phyloP scores from a whole-genome alignment of 352 stramenopile genomes.

The Lagenidium giganteum region DNA sequence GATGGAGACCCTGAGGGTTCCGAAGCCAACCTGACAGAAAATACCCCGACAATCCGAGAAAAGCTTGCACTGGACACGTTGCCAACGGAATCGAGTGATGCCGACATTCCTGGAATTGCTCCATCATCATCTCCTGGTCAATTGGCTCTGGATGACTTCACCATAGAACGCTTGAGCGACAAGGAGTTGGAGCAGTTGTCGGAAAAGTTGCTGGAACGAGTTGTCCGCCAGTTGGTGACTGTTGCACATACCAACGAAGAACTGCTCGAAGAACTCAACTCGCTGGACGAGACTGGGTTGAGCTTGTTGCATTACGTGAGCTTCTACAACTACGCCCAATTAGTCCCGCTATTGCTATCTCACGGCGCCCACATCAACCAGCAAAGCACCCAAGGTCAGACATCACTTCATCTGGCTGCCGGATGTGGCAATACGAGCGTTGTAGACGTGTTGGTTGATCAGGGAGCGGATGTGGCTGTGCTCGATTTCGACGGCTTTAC shows the following conservation, averaged over 20 bases:
- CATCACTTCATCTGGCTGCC: conserved; percentile 76
- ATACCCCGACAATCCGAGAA: too few relatives aligned
- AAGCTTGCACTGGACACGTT: too few relatives aligned
- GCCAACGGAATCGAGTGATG: too few relatives aligned
- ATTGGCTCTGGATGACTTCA: conserved; percentile 52
- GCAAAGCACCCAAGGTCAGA: conserved; percentile 77
- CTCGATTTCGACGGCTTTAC: conserved; percentile 74
- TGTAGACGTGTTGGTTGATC: conserved; percentile 56
- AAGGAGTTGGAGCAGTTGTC: conserved; percentile 73
- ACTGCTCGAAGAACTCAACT: conserved; percentile 83
- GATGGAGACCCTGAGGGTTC: too few relatives aligned
- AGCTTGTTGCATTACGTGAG: conserved; percentile 88
- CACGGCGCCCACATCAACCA: conserved; percentile 84
- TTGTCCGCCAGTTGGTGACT: conserved; percentile 77
- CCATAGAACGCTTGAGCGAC: conserved; percentile 75
- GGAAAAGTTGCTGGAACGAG: conserved; percentile 76
- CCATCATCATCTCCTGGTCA: neutral
- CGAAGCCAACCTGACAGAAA: too few relatives aligned
- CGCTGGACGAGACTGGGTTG: conserved; percentile 79
- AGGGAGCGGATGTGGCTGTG: conserved; percentile 48
- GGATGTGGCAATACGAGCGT: conserved; percentile 69
- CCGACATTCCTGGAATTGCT: too few relatives aligned
- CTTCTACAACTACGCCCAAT: conserved; percentile 83
- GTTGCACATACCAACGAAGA: conserved; percentile 77
- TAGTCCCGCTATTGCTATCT: conserved; percentile 72